phyloP scores from a whole-genome alignment of 2,329 filamentous ascomycete genomes.

The Cladophialophora chaetospira region DNA sequence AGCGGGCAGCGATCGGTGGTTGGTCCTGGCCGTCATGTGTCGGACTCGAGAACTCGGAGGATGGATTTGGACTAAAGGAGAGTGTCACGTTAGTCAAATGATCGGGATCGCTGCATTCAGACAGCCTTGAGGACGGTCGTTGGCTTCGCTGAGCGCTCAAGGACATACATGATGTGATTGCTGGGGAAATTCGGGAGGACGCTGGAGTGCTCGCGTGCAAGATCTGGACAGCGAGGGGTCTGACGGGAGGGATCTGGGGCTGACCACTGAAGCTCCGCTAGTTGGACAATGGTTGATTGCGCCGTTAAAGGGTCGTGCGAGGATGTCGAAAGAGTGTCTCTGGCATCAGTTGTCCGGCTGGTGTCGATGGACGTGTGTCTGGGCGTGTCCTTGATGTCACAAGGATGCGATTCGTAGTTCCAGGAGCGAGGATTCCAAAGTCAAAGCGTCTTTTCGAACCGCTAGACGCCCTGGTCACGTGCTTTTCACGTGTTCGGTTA shows the following conservation, averaged over 20 bases:
- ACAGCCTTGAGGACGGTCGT: background rate
- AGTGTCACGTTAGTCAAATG: conserved; percentile 12
- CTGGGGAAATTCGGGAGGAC: background rate
- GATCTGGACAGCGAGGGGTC: conserved; percentile 20
- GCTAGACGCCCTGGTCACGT: conserved; percentile 2
- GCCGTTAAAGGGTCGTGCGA: conserved; percentile 5
- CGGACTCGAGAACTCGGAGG: conserved; percentile 18
- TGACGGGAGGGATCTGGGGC: conserved; percentile 18
- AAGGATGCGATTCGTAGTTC: conserved; percentile 24
- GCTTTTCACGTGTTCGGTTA: background rate
- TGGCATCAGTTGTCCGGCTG: background rate
- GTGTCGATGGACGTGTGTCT: conserved; percentile 16
- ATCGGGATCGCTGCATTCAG: background rate
- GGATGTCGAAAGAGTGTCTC: conserved; percentile 3
- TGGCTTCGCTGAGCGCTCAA: background rate
- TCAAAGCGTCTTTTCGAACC: conserved; percentile 9
- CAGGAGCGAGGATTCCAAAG: conserved; percentile 23
- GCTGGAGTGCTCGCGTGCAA: conserved; percentile 27
- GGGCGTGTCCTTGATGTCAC: conserved; percentile 11
- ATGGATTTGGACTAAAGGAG: conserved; percentile 2
- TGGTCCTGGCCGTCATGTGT: conserved; percentile 32
- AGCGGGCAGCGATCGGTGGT: conserved; percentile 19
- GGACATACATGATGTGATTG: conserved; percentile 16
- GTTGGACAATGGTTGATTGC: conserved; percentile 2
- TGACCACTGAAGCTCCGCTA: conserved; percentile 13